These are phyloP conservation scores for Ambrosia artemisiifolia DNA, from an alignment of 129 eudicot genomes.

Conservation along the genomic window DNA sequence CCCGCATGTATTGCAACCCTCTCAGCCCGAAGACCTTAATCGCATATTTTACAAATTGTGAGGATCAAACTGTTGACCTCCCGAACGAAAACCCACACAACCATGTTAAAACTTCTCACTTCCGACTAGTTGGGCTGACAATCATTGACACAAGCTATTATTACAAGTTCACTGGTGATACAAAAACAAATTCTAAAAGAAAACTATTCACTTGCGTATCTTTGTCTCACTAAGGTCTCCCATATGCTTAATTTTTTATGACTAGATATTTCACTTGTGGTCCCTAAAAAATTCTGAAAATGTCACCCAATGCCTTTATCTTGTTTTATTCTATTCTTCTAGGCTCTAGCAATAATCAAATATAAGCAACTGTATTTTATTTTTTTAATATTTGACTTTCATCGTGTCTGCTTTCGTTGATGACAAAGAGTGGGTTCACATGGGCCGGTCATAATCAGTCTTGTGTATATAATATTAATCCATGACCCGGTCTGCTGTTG, in stretches of 20 bases:
- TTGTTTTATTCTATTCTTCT: conserved; percentile 13
- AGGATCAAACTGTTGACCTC: too few relatives aligned
- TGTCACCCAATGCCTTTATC: conserved; percentile 1
- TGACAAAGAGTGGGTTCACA: background rate
- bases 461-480: background rate
- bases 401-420: background rate
- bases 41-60: too few relatives aligned
- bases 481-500: background rate
- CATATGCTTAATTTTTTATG: background rate
- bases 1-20: too few relatives aligned
- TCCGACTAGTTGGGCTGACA: too few relatives aligned
- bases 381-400: conserved; percentile 4
- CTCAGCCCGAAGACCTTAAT: too few relatives aligned
- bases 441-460: background rate
- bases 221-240: background rate
- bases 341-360: background rate
- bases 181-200: too few relatives aligned
- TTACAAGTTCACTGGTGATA: too few relatives aligned
- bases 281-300: background rate
- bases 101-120: too few relatives aligned
- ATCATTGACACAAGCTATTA: too few relatives aligned
- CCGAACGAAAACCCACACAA: too few relatives aligned
- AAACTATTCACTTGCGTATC: background rate
- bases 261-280: background rate
- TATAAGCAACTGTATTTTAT: background rate